These are phyloP conservation scores for Silene latifolia DNA, from an alignment of 148 eudicot species.

Conservation along the genomic window DNA sequence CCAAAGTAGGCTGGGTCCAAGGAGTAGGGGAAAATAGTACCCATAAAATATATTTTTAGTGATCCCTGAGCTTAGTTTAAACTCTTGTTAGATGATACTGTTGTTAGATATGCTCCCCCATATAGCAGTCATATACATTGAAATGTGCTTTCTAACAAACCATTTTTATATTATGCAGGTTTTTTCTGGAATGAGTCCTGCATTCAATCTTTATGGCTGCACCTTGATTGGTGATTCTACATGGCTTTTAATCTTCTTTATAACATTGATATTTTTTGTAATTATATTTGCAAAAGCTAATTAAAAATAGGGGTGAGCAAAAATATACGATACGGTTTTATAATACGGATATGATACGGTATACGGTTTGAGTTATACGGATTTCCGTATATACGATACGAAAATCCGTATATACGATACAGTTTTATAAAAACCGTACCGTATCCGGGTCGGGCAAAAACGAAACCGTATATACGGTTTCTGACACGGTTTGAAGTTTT, in stretches of 20 bases:
- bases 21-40: neutral
- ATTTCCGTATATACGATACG: too few species aligned
- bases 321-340: too few species aligned
- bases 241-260: neutral
- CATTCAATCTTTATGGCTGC: slow-evolving; percentile 90
- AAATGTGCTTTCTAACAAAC: neutral
- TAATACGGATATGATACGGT: too few species aligned
- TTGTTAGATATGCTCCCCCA: neutral
- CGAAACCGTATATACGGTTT: too few species aligned
- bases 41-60: too few species aligned
- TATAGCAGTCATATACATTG: too few species aligned
- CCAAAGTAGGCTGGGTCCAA: neutral
- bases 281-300: neutral
- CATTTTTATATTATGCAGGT: slow-evolving; percentile 39
- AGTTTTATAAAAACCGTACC: too few species aligned
- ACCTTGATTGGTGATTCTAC: slow-evolving; percentile 72
- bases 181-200: slow-evolving; percentile 97
- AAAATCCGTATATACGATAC: too few species aligned
- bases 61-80: neutral
- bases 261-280: neutral
- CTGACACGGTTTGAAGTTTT: too few species aligned
- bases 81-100: neutral
- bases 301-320: too few species aligned
- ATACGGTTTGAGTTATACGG: too few species aligned
- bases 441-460: too few species aligned